These are phyloP conservation scores for Scheffersomyces segobiensis DNA, from an alignment of 1,139 yeast genomes.

Conservation along the genomic window DNA sequence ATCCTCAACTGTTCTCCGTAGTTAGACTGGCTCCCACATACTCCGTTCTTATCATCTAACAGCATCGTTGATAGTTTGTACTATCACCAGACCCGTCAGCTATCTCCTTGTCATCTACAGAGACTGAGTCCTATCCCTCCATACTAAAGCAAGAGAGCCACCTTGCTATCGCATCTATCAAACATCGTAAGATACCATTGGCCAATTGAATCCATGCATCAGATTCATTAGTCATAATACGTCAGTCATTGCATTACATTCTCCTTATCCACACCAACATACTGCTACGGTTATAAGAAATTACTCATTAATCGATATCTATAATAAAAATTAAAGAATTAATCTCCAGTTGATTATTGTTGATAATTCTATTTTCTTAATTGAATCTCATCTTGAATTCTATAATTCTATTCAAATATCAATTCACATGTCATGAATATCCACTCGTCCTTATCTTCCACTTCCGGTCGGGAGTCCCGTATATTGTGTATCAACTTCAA, in stretches of 20 bases:
- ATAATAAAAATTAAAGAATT: too few species aligned
- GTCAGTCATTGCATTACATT: neutral
- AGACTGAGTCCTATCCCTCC: too few species aligned
- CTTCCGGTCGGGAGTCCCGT: conserved; percentile 29
- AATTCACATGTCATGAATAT: conserved; percentile 33
- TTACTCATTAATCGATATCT: too few species aligned
- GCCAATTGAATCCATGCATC: neutral
- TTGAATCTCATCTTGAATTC: neutral
- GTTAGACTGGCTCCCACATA: neutral
- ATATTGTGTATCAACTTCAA: conserved; percentile 70
- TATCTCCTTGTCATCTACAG: neutral
- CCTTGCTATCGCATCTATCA: neutral
- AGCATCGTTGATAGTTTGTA: neutral
- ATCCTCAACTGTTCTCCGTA: neutral
- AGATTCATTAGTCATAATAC: neutral
- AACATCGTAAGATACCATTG: neutral
- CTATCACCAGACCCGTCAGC: neutral
- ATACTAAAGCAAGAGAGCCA: neutral
- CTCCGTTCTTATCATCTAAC: neutral
- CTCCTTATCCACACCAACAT: neutral
- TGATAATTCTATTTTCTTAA: too few species aligned
- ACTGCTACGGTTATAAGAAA: neutral
- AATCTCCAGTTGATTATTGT: too few species aligned
- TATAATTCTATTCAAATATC: neutral
- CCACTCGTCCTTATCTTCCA: conserved; percentile 28